Percentiles rank a stretch among this genome's conserved stretches.
These are phyloP conservation scores for Sordaria brevicollis DNA, from an alignment of 495 filamentous ascomycete species.

Conservation along the genomic window DNA sequence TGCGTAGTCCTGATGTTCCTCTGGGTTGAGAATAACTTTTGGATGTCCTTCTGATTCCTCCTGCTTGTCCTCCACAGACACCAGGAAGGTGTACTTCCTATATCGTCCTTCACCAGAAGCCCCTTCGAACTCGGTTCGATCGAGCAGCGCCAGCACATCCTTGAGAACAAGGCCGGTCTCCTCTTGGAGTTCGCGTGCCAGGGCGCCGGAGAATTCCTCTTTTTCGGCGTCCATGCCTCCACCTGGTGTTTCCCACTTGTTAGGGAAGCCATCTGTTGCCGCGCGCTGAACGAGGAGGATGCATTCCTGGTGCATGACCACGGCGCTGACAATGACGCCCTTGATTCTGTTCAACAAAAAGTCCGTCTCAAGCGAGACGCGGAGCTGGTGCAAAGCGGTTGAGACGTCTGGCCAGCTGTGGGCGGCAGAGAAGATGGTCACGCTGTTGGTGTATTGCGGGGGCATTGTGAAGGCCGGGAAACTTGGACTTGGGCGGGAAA, in stretches of 20 bases:
- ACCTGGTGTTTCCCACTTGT: slow-evolving; percentile 41
- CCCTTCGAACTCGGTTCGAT: slow-evolving; percentile 7
- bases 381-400: background rate
- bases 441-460: too few relatives aligned
- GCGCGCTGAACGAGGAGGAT: slow-evolving; percentile 40
- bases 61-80: slow-evolving; percentile 7
- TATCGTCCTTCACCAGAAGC: slow-evolving; percentile 8
- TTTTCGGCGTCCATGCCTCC: slow-evolving; percentile 34
- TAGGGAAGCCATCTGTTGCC: slow-evolving; percentile 32
- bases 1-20: slow-evolving; percentile 27
- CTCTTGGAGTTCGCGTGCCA: slow-evolving; percentile 39
- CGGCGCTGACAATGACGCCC: slow-evolving; percentile 21
- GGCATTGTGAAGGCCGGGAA: background rate
- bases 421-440: background rate
- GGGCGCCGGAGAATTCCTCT: slow-evolving; percentile 33
- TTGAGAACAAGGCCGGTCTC: slow-evolving; percentile 34
- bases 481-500: background rate
- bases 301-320: slow-evolving; percentile 18
- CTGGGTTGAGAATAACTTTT: slow-evolving; percentile 17
- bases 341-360: slow-evolving; percentile 10
- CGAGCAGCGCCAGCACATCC: slow-evolving; percentile 20
- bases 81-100: slow-evolving; percentile 27
- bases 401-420: background rate
- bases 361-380: slow-evolving; percentile 12
- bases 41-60: slow-evolving; percentile 7